Percentiles rank a stretch among this genome's conserved stretches.
These are phyloP conservation scores for Venturia aucupariae DNA, from an alignment of 2,329 filamentous ascomycete species.

Conservation along the genomic window DNA sequence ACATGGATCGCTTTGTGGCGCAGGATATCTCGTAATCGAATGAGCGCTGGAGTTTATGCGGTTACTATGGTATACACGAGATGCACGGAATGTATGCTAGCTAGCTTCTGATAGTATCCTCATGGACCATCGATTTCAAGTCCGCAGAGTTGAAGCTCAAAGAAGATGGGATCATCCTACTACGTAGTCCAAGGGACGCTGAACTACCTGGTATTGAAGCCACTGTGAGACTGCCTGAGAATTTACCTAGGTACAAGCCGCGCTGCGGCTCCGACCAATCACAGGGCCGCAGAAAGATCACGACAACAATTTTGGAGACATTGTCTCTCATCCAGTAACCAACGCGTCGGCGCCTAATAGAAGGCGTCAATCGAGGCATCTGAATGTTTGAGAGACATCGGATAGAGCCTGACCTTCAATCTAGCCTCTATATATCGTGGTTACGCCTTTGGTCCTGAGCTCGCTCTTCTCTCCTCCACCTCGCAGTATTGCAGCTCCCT, in stretches of 20 bases:
- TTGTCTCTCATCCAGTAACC: not conserved
- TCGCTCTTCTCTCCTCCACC: not conserved
- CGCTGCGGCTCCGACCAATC: not conserved
- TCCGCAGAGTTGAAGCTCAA: no score
- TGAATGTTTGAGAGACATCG: not conserved
- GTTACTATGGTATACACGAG: not conserved
- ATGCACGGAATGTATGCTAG: not conserved
- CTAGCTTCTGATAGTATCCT: no score
- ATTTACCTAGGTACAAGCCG: no score
- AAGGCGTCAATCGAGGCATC: conserved; percentile 1
- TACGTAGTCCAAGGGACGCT: no score
- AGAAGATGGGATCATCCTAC: no score
- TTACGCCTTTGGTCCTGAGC: not conserved
- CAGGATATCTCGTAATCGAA: no score
- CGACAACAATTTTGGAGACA: not conserved
- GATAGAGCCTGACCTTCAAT: not conserved
- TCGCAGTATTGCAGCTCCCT: not conserved
- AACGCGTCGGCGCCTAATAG: not conserved
- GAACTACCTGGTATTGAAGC: no score
- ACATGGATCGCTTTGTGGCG: no score
- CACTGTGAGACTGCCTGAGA: no score
- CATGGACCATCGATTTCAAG: not conserved
- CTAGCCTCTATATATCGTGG: not conserved
- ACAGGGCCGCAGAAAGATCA: not conserved
- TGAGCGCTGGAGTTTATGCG: not conserved